Percentiles rank a stretch among this genome's conserved stretches.
Evolutionary conservation across 768 basidiomycete genomes (phyloP).

Genomic region (Xerocomellus chrysenteron): DNA sequence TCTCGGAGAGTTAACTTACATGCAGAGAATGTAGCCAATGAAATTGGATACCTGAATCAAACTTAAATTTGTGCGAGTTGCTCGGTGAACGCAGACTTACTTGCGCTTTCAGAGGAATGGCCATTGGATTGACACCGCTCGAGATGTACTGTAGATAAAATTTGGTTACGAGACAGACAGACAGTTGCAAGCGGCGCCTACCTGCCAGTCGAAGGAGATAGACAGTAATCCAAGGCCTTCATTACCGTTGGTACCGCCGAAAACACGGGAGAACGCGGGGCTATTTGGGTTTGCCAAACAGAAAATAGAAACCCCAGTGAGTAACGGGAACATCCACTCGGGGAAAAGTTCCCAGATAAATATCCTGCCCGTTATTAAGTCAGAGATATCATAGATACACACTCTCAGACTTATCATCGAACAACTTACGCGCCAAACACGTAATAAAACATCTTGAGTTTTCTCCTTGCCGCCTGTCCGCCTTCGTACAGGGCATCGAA

Average conservation of each 20-base stretch:
- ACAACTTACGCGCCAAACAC: conserved; percentile 30
- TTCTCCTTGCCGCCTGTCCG: conserved; percentile 37
- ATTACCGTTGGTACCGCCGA: conserved; percentile 66
- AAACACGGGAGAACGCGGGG: conserved; percentile 41
- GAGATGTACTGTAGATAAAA: conserved; percentile 23
- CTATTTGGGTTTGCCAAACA: conserved; percentile 50
- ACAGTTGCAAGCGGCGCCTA: conserved; percentile 23
- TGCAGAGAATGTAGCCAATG: conserved; percentile 53
- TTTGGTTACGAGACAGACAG: not conserved
- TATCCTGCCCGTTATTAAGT: conserved; percentile 31
- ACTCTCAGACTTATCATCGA: conserved; percentile 3
- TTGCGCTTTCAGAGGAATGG: conserved; percentile 57
- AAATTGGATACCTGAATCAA: conserved; percentile 41
- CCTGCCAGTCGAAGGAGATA: conserved; percentile 58
- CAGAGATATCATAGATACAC: not conserved
- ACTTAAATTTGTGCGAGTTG: not conserved
- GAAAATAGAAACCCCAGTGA: conserved; percentile 62
- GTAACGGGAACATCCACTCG: conserved; percentile 49
- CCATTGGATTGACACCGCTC: conserved; percentile 44
- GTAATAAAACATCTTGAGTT: conserved; percentile 33
- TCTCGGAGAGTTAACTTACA: conserved; percentile 33
- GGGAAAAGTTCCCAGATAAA: conserved; percentile 29
- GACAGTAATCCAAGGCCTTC: conserved; percentile 64
- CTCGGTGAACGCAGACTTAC: conserved; percentile 8
- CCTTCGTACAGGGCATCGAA: conserved; percentile 42